Base-by-base conservation (phyloP, 805 yeast genomes). In the Ogataea salicorniae region DNA sequence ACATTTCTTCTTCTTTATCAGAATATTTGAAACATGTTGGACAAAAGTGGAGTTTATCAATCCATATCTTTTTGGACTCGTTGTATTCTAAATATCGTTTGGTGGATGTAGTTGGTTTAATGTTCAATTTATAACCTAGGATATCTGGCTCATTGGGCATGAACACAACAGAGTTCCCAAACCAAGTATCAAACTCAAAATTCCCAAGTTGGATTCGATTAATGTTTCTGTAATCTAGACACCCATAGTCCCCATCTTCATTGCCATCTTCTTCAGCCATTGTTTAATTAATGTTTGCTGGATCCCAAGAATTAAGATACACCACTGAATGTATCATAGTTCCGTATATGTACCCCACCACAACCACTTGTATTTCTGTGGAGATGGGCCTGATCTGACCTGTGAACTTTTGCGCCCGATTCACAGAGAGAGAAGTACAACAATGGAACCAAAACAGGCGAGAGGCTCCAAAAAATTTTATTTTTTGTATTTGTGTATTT, bases 1-100 rank as follows among this genome's bases (percentile, higher is more conserved):
- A 68, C 63, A 87, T 71, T 3, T 72, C 74, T 0, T 55, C 58
- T 11, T 60, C 63, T 6, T 60, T 57, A 29, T 78, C 76, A 0
- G 95, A 74, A 62, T 92, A 92, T 56, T 87, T 85, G 74, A 94
- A 89, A 66, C 99, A 94, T 45, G 69, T 72, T 40, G 83, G 87
- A 66, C 99, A 94, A 1, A 94, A 82, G 58, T 70, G 76, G 15
- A 94, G 70, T 36, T 69, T 70, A 29, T 80, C 80, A 7, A 83
- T 59, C 94, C 92, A 83, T 40, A 63, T 61, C 26, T 56, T 57
- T 36, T 57, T 45, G 31, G 54, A 23, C 13, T 53, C 49, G 6
- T 35, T 49, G 41, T 45, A 54, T 23, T 53, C 55, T 26, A 37
- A 20, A 7, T 45, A 33, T 38, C 58, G 55, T 43, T 49, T 60